Evolutionary conservation across 176 grass and related monocot species (phyloP), one percentile per base, ranked within the genome.

Genomic region (Carex pumila): DNA sequence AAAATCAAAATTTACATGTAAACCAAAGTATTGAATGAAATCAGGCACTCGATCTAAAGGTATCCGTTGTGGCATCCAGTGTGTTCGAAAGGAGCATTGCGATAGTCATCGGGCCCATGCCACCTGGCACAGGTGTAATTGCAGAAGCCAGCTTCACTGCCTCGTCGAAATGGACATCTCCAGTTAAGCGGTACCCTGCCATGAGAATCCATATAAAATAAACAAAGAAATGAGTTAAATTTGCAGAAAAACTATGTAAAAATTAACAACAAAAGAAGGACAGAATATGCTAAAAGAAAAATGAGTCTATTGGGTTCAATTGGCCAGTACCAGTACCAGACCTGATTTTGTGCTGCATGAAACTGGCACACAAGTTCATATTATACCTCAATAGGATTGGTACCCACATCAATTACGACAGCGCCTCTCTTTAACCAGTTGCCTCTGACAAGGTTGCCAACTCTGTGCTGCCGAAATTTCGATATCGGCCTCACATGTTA

Each of bases 71-170:
- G 0, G 92, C 87, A 75, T 98, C 91, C 63, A 98, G 84, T 32
- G 95, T 94, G 70, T 93, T 98, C 50, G 82, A 87, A 90, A 98
- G 92, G 83, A 98, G 91, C 92, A 94, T 93, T 13, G 90, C 90
- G 30, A 98, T 87, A 0, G 95, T 98, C 60, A 98, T 89, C 2
- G 95, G 95, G 6, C 95, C 95, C 32, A 98, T 91, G 60, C 92
- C 95, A 15, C 95, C 95, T 79, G 95, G 95, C 87, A 98, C 95
- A 75, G 92, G 95, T 31, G 95, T 95, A 76, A 98, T 93, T 68
- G 91, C 92, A 84, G 95, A 91, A 22, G 73, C 92, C 69, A 95
- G 80, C 62, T 86, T 84, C 89, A 93, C 72, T 81, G 91, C 95
- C 88, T 98, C 95, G 79, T 93, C 91, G 18, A 89, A 98, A 87